Conservation (phyloP, 306 rosid genomes). For the Trichosanthes truncata region DNA sequence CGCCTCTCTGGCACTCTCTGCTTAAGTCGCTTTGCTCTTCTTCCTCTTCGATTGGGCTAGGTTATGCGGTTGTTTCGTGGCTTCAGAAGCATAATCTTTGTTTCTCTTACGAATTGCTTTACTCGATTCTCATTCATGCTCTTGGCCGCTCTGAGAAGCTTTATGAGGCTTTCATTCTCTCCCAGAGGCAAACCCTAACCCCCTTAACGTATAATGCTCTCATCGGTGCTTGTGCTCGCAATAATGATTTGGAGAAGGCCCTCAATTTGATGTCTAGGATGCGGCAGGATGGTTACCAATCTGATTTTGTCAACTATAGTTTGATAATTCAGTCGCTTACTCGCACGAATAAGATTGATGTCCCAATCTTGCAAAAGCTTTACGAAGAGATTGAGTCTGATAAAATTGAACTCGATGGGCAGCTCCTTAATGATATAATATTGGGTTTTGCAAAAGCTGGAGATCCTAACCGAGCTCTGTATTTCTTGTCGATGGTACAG, state of each 20-base stretch:
- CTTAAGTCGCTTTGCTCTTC: constrained; percentile 75
- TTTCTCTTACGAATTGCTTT: constrained; percentile 79
- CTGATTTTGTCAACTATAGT: constrained; percentile 74
- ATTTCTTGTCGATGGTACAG: constrained; percentile 68
- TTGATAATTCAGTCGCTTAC: constrained; percentile 72
- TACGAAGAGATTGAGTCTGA: constrained; percentile 59
- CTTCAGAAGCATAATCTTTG: constrained; percentile 83
- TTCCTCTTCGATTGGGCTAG: constrained; percentile 42
- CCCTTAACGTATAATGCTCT: constrained; percentile 82
- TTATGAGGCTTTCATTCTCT: constrained; percentile 77
- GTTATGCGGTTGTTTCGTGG: constrained; percentile 81
- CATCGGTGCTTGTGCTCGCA: constrained; percentile 84
- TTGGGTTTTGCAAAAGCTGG: constrained; percentile 77
- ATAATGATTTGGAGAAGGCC: constrained; percentile 75
- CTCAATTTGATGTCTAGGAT: constrained; percentile 66
- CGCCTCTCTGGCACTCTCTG: constrained; percentile 83
- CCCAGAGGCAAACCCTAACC: constrained; percentile 59
- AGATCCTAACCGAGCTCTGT: constrained; percentile 54
- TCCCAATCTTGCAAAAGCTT: constrained; percentile 67
- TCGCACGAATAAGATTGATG: constrained; percentile 54
- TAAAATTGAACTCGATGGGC: constrained; percentile 65
- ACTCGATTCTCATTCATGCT: constrained; percentile 88
- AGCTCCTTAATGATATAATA: constrained; percentile 62
- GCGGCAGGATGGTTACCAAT: constrained; percentile 75
- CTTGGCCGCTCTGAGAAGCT: constrained; percentile 84